These are phyloP conservation scores for Thozetella sp. DNA, from an alignment of 495 filamentous ascomycete species.

Conservation along the genomic window DNA sequence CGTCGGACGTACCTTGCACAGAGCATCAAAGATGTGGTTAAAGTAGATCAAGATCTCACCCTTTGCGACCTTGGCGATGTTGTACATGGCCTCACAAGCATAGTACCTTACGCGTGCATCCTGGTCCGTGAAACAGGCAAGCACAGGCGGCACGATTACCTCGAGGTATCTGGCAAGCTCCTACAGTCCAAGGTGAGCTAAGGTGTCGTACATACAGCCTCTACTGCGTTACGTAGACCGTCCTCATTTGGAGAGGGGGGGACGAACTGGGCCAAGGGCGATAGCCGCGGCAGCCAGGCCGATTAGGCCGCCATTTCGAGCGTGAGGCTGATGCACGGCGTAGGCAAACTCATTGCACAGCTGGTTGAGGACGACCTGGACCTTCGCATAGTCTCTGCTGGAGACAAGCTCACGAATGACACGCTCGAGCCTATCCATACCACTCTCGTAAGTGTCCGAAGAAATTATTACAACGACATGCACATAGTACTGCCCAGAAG, in stretches of 20 bases:
- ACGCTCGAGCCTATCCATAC: constrained; percentile 71
- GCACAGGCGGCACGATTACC: constrained; percentile 92
- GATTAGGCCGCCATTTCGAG: constrained; percentile 94
- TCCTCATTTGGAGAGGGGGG: background rate
- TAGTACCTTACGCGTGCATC: constrained; percentile 98
- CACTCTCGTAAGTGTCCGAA: constrained; percentile 14
- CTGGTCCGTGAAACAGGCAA: constrained; percentile 98
- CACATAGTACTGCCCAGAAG: constrained; percentile 1
- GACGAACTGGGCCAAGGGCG: constrained; percentile 84
- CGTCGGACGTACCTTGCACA: constrained; percentile 85
- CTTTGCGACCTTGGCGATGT: constrained; percentile 98
- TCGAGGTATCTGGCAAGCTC: constrained; percentile 89
- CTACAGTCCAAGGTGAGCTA: constrained; percentile 39
- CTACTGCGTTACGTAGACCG: background rate
- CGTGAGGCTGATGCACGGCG: constrained; percentile 95
- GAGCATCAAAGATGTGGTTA: constrained; percentile 95
- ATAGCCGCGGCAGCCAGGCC: constrained; percentile 96
- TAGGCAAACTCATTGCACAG: constrained; percentile 98
- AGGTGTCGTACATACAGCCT: background rate
- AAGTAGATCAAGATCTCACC: constrained; percentile 96
- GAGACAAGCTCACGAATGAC: constrained; percentile 84
- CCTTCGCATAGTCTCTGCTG: constrained; percentile 72
- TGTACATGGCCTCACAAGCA: constrained; percentile 99
- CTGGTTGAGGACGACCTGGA: constrained; percentile 88
- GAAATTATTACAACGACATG: background rate